These are phyloP conservation scores for Spathaspora sp. DNA, from an alignment of 1,139 yeast genomes.

Conservation along the genomic window DNA sequence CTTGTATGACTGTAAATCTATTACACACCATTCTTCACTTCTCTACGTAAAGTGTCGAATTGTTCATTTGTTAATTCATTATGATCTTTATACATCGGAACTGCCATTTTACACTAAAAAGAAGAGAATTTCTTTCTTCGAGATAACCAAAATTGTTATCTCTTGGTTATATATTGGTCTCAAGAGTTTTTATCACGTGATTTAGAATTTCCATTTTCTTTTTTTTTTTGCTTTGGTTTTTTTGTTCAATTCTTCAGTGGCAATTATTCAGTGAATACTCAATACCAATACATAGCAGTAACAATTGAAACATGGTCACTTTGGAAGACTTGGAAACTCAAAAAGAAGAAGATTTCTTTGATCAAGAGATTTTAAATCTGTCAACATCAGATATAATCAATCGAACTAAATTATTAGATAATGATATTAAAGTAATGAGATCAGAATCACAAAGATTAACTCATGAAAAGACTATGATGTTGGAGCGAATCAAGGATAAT, in stretches of 20 bases:
- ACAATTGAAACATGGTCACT: slow-evolving; percentile 51
- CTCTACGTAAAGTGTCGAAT: slow-evolving; percentile 23
- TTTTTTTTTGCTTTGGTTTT: slow-evolving; percentile 1
- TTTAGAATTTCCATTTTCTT: background rate
- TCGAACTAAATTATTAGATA: slow-evolving; percentile 84
- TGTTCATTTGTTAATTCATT: slow-evolving; percentile 20
- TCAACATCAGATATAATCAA: slow-evolving; percentile 83
- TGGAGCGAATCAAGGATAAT: slow-evolving; percentile 92
- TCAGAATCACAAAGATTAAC: slow-evolving; percentile 87
- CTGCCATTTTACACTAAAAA: slow-evolving; percentile 6
- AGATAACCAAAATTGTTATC: background rate
- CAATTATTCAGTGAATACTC: slow-evolving; percentile 1
- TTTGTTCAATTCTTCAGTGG: slow-evolving; percentile 6
- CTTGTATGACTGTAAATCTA: background rate
- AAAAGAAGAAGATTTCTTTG: slow-evolving; percentile 52
- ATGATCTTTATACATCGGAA: slow-evolving; percentile 12
- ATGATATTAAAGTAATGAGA: slow-evolving; percentile 93
- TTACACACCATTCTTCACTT: slow-evolving; percentile 32
- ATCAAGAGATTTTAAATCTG: slow-evolving; percentile 75
- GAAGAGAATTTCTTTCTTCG: background rate
- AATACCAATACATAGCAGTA: background rate
- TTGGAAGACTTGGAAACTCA: slow-evolving; percentile 62
- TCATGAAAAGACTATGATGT: slow-evolving; percentile 91
- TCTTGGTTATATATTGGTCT: background rate
- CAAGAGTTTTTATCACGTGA: slow-evolving; percentile 5